Conservation (phyloP, 2,329 filamentous ascomycete genomes). For the Neofusicoccum sp. region DNA sequence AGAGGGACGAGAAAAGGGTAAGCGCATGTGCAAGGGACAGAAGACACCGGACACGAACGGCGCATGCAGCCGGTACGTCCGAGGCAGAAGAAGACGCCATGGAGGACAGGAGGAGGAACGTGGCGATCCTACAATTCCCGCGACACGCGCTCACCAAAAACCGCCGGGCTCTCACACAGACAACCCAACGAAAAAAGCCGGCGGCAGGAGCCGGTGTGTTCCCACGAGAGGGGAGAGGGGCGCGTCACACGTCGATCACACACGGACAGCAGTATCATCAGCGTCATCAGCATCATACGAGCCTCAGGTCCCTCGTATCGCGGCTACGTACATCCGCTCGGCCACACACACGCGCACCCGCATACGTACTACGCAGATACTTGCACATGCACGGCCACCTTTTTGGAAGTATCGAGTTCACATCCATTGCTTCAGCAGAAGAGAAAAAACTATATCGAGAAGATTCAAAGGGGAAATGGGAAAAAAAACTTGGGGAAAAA, state of each 20-base stretch:
- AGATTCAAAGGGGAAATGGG: not conserved
- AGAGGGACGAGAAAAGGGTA: no score
- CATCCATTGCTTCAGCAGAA: not conserved
- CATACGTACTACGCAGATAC: not conserved
- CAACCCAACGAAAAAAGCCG: not conserved
- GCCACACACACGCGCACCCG: no score
- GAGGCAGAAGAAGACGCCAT: no score
- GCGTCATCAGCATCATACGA: not conserved
- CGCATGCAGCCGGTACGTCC: no score
- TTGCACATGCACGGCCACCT: not conserved
- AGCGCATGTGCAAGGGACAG: no score
- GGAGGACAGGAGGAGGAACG: no score
- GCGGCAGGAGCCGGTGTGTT: not conserved
- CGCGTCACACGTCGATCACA: constrained; percentile 16
- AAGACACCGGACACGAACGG: no score
- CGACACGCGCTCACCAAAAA: no score
- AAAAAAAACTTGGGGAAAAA: not conserved
- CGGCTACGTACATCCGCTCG: not conserved
- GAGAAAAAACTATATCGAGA: constrained; percentile 2
- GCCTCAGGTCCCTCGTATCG: no score
- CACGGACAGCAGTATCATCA: not conserved
- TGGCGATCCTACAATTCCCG: no score
- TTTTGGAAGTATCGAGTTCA: not conserved
- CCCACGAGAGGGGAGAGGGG: not conserved
- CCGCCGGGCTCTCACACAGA: not conserved